Conservation (phyloP, 495 filamentous ascomycete genomes). For the Podospora pseudopauciseta region DNA sequence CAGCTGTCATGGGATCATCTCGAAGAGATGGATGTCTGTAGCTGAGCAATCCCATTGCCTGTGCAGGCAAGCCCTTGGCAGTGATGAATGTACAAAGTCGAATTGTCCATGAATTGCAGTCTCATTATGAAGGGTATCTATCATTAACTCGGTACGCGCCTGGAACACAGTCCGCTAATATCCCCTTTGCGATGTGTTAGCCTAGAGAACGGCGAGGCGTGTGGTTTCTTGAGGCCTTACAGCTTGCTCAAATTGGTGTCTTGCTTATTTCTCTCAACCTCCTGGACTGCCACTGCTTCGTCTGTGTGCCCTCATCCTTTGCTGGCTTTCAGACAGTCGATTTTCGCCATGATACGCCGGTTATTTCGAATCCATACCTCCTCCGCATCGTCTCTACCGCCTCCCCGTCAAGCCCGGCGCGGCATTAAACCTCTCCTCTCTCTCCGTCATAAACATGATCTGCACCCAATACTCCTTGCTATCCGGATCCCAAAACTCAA, state of each 20-base stretch:
- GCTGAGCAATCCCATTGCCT: background rate
- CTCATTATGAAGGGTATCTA: background rate
- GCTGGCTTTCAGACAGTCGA: no score
- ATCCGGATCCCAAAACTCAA: constrained; percentile 94
- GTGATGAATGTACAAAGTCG: background rate
- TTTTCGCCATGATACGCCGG: background rate
- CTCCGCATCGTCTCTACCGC: constrained; percentile 19
- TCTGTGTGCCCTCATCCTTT: no score
- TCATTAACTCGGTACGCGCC: background rate
- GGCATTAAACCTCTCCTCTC: constrained; percentile 91
- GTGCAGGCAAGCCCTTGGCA: background rate
- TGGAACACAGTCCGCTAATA: background rate
- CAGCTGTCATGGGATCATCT: background rate
- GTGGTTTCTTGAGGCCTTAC: background rate
- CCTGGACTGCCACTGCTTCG: no score
- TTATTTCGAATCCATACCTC: background rate
- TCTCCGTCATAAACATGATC: constrained; percentile 97
- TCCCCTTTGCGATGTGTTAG: background rate
- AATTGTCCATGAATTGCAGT: background rate
- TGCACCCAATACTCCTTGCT: constrained; percentile 98
- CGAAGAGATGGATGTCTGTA: background rate
- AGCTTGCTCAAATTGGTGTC: background rate
- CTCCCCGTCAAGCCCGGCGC: constrained; percentile 75
- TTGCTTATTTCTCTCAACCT: background rate
- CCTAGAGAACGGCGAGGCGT: background rate